Evolutionary conservation across 331 rosid species (phyloP).

Genomic region (Stylosanthes scabra): DNA sequence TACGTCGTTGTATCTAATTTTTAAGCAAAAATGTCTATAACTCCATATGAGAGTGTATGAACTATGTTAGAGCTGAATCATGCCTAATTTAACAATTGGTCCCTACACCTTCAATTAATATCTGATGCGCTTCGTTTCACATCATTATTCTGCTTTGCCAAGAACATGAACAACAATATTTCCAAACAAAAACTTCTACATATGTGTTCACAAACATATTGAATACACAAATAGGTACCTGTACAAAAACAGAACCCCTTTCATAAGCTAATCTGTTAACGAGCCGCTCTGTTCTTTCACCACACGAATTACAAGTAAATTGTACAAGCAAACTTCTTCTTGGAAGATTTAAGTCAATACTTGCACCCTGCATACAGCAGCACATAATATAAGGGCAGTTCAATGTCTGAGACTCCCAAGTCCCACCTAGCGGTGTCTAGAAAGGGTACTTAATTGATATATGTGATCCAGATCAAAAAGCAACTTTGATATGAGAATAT

Average conservation of each 20-base stretch:
- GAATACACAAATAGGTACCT: conserved; percentile 55
- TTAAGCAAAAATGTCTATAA: neutral
- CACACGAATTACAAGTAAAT: conserved; percentile 77
- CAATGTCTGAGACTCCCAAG: too few species aligned
- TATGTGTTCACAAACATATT: conserved; percentile 6
- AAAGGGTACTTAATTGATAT: neutral
- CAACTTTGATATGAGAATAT: conserved; percentile 21
- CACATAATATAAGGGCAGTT: neutral
- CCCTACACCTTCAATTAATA: neutral
- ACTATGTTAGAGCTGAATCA: neutral
- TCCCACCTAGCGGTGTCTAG: too few species aligned
- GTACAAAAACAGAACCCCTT: conserved; percentile 76
- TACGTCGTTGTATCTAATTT: too few species aligned
- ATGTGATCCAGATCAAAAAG: neutral
- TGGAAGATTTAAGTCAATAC: conserved; percentile 69
- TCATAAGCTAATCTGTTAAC: conserved; percentile 84
- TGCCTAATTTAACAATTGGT: neutral
- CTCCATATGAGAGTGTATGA: neutral
- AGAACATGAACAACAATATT: conserved; percentile 11
- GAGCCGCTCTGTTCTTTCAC: conserved; percentile 80
- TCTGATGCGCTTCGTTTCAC: conserved; percentile 2
- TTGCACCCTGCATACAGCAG: conserved; percentile 56
- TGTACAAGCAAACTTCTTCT: conserved; percentile 88
- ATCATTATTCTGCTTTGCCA: neutral
- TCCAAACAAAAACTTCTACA: conserved; percentile 14